Conservation (phyloP, 345 rosid genomes). For the Eucalyptus tenuipes region DNA sequence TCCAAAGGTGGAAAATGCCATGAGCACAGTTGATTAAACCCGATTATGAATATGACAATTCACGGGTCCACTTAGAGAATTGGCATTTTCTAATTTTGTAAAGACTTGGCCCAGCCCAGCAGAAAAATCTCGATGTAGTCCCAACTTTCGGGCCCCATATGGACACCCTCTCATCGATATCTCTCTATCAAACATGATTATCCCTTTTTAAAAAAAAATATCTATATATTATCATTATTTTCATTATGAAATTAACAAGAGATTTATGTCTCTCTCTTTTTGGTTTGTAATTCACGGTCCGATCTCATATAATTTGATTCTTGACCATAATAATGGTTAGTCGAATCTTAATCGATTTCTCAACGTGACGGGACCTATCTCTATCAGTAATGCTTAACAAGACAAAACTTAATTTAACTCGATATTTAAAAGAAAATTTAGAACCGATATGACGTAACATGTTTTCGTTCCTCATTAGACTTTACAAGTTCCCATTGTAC, state of each 20-base stretch:
- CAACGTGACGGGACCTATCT: neutral
- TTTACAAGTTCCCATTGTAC: no score
- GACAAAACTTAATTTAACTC: neutral
- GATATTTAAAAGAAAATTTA: no score
- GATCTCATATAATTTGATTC: neutral
- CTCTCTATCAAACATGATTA: neutral
- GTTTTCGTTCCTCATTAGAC: no score
- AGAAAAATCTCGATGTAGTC: neutral
- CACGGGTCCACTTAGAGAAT: accelerated
- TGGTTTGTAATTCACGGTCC: neutral
- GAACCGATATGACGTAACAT: no score
- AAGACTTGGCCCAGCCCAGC: neutral
- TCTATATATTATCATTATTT: neutral
- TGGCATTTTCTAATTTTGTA: neutral
- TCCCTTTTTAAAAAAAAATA: neutral
- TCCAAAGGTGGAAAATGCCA: neutral
- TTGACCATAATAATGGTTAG: neutral
- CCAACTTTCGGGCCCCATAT: no score
- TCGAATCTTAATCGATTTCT: neutral
- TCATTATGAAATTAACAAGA: neutral
- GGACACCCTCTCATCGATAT: neutral
- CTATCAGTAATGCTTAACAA: neutral
- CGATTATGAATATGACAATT: neutral
- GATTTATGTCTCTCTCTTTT: neutral
- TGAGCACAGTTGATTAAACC: neutral